Percentiles rank a stretch among this genome's conserved stretches.
Evolutionary conservation across 768 basidiomycete genomes (phyloP).

Genomic region (Rhizopogon sp.): DNA sequence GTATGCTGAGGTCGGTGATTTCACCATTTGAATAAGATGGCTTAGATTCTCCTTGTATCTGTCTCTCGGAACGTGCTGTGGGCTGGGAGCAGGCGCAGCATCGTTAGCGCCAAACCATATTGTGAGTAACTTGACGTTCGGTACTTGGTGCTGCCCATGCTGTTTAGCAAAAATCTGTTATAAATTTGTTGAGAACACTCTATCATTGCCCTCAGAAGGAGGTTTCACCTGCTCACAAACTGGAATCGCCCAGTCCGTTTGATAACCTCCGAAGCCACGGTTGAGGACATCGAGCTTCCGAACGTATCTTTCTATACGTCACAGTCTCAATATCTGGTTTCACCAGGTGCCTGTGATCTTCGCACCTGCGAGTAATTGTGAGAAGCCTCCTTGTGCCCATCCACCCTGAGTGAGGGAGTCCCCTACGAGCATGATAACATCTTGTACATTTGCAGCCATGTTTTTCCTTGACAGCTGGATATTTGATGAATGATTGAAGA

Average conservation of each 20-base stretch:
- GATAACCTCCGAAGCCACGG: slow-evolving; percentile 81
- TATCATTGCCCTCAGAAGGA: not conserved
- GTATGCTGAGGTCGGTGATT: slow-evolving; percentile 52
- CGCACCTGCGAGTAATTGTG: slow-evolving; percentile 51
- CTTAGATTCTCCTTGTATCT: slow-evolving; percentile 61
- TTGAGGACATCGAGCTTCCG: slow-evolving; percentile 84
- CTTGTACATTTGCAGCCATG: slow-evolving; percentile 58
- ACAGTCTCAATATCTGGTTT: not conserved
- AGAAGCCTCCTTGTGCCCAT: slow-evolving; percentile 60
- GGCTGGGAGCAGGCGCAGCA: slow-evolving; percentile 56
- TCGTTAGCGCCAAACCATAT: slow-evolving; percentile 95
- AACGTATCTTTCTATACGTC: slow-evolving; percentile 58
- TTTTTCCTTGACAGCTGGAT: not conserved
- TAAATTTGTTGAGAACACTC: not conserved
- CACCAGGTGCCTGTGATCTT: not conserved
- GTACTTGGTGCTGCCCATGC: slow-evolving; percentile 39
- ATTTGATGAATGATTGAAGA: not conserved
- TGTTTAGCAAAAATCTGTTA: slow-evolving; percentile 54
- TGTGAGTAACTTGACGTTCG: slow-evolving; percentile 63
- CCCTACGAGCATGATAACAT: slow-evolving; percentile 71
- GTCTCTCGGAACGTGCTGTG: slow-evolving; percentile 75
- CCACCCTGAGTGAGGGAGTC: slow-evolving; percentile 75
- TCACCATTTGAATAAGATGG: slow-evolving; percentile 57
- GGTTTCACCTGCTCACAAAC: slow-evolving; percentile 62
- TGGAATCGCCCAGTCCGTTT: slow-evolving; percentile 79